Evolutionary conservation across 306 rosid species (phyloP), one percentile per base, ranked within the genome.

Genomic region (Fragaria vesca): DNA sequence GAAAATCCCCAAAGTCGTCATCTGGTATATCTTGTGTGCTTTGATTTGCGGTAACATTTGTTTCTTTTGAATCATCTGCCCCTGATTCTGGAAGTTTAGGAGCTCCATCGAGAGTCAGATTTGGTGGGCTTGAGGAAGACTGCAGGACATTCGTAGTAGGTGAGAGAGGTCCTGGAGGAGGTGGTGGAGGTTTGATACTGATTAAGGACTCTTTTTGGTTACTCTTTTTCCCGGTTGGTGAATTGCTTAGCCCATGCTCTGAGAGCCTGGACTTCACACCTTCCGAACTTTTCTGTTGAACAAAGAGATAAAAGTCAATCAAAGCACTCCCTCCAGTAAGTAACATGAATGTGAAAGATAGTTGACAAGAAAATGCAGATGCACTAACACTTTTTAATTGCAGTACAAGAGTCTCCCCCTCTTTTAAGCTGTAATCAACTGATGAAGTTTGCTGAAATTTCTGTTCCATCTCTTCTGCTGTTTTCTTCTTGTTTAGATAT

Each of bases 381-480:
- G 46, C 65, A 78, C 86, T 61, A 78, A 95, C 99, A 81, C 50
- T 93, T 85, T 93, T 93, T 65, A 95, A 42, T 84, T 95, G 97
- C 71, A 93, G 89, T 36, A 91, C 95, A 75, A 95, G 83, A 61
- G 97, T 93, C 85, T 89, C 97, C 71, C 99, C 99, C 20, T 93
- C 97, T 93, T 95, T 95, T 82, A 95, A 80, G 84, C 99, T 95
- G 84, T 93, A 95, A 90, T 95, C 97, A 68, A 87, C 88, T 10
- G 82, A 89, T 81, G 99, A 95, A 76, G 83, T 86, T 2, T 90
- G 91, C 88, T 89, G 99, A 87, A 86, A 93, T 69, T 93, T 93
- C 40, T 87, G 96, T 80, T 93, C 99, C 97, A 95, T 95, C 86
- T 93, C 96, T 83, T 91, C 99, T 12, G 99, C 99, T 77, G 97